These are phyloP conservation scores for Austroboletus niveus DNA, from an alignment of 1,284 basidiomycete genomes.

Conservation along the genomic window DNA sequence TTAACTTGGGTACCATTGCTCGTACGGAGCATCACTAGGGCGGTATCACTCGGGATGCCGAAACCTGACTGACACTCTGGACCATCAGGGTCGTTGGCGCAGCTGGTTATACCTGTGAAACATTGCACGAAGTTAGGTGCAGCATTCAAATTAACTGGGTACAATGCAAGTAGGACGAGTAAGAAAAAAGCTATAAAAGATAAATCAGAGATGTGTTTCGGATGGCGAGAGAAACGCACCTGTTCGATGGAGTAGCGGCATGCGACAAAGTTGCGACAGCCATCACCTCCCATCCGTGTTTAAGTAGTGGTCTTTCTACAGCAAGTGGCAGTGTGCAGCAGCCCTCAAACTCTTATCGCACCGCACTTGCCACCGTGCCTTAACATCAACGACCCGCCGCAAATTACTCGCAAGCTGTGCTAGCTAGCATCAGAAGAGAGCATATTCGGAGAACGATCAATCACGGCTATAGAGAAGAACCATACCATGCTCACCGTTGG, in stretches of 20 bases:
- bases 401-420: no score
- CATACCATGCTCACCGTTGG: no score
- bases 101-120: slow-evolving; percentile 6
- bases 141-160: background rate
- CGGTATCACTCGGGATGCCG: slow-evolving; percentile 12
- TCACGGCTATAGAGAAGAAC: no score
- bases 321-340: no score
- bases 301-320: no score
- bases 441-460: no score
- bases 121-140: slow-evolving; percentile 8
- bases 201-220: slow-evolving; percentile 2
- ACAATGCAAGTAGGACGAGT: background rate
- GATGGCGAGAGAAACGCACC: slow-evolving; percentile 1
- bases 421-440: no score
- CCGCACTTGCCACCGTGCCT: no score
- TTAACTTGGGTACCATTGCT: slow-evolving; percentile 9
- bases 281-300: no score
- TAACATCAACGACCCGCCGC: no score
- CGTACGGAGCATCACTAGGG: slow-evolving; percentile 15
- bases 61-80: slow-evolving; percentile 1
- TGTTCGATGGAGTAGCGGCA: slow-evolving; percentile 6
- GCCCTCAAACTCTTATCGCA: no score
- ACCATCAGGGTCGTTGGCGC: slow-evolving; percentile 5
- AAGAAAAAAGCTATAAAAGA: slow-evolving; percentile 4
- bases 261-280: background rate